Conservation (phyloP, 495 filamentous ascomycete genomes). For the Melanomma pulvis-pyrius region DNA sequence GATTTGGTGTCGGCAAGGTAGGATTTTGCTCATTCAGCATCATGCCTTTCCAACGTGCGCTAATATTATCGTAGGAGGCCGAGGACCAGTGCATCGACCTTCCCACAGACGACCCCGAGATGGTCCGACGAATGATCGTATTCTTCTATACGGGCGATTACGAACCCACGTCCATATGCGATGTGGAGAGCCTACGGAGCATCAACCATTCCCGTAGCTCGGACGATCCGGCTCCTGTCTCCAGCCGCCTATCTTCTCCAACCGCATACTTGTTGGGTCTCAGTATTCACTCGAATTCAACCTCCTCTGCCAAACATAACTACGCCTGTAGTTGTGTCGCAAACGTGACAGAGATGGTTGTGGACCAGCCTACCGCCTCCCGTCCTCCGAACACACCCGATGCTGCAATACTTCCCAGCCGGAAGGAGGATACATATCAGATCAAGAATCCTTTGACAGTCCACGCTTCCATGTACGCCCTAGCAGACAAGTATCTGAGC, state of each 20-base stretch:
- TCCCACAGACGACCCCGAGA: slow-evolving; percentile 1
- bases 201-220: background rate
- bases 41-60: background rate
- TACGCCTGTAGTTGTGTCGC: background rate
- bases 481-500: slow-evolving; percentile 8
- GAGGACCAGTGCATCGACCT: background rate
- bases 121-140: slow-evolving; percentile 13
- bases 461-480: slow-evolving; percentile 11
- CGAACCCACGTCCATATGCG: background rate
- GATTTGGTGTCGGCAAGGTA: slow-evolving; percentile 12
- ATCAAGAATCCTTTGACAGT: slow-evolving; percentile 1
- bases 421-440: background rate
- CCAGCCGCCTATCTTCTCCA: background rate
- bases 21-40: background rate
- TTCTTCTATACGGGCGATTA: slow-evolving; percentile 7
- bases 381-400: background rate
- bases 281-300: too few relatives aligned
- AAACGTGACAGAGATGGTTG: background rate
- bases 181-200: background rate
- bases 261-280: background rate
- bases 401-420: background rate
- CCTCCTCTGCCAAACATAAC: too few relatives aligned
- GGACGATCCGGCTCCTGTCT: background rate
- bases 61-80: slow-evolving; percentile 5
- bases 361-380: background rate